Base-by-base conservation (phyloP, 164 flowering plant species). In the Magnolia changhungtana region DNA sequence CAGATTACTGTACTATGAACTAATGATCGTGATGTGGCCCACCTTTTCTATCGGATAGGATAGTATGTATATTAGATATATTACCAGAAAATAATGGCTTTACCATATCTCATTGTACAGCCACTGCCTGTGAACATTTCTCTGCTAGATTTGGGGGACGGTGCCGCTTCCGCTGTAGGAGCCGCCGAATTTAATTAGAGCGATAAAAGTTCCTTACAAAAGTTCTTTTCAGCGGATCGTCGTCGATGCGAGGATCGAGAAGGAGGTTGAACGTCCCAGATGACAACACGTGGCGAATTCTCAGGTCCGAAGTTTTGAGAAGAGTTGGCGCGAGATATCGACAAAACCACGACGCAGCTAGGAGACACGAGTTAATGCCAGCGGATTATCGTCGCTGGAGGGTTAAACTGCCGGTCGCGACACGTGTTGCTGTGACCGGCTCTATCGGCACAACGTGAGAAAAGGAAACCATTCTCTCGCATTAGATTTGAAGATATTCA, bases 141-240 rank as follows among this genome's bases (percentile, higher is more conserved):
- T 37, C 8, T 49, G 61, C 78, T 70, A 70, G 74, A 76, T 69
- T 70, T 76, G n/a, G 67, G 78, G 55, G 64, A 45, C 8, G 76
- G 24, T 69, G 74, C 65, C 19, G 14, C 37, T 63, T 52, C 58
- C 63, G 74, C 67, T 27, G 19, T 29, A 24, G 74, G 51, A 72
- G 81, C 78, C 81, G 81, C 77, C 81, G 78, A 72, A 73, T 61
- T 66, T 24, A 77, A 71, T 70, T 74, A 49, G n/a, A 65, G 14
- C 9, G 72, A 70, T 7, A 49, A 21, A 49, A 70, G 45, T 19
- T 52, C 8, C 13, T 20, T 68, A 24, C 51, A 63, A 80, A 76
- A 61, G 68, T 37, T 49, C 24, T 58, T 70, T 59, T 66, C 61
- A 20, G 51, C 52, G 76, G 72, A 59, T 59, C 69, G 69, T 65